A percentile compares a stretch with the other conserved stretches of the same genome.
phyloP scores from a whole-genome alignment of 2,329 filamentous ascomycete genomes.

The Paraphoma chrysanthemicola region DNA sequence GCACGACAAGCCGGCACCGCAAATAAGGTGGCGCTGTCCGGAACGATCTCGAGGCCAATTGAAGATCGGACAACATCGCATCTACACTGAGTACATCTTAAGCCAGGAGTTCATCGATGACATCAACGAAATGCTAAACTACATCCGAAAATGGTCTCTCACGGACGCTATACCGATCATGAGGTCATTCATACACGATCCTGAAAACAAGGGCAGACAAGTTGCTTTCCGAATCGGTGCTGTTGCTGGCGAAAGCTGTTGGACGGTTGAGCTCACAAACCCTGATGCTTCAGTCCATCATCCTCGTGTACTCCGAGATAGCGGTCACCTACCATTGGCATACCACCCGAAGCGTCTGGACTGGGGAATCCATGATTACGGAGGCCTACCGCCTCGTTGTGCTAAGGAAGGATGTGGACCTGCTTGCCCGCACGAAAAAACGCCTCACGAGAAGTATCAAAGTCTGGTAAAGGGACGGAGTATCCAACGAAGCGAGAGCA shows the following conservation, averaged over 20 bases:
- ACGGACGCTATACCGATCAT: constrained; percentile 1
- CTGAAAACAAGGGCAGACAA: constrained; percentile 1
- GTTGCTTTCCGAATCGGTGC: not conserved
- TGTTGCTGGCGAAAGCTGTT: not conserved
- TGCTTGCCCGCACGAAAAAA: not conserved
- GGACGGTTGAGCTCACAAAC: not conserved
- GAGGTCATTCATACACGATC: constrained; percentile 6
- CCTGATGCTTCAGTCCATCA: not conserved
- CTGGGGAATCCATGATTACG: not conserved
- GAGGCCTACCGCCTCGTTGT: not conserved
- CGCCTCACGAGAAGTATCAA: not conserved
- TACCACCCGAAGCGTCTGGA: not conserved
- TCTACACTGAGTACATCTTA: constrained; percentile 10
- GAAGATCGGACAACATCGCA: constrained; percentile 6
- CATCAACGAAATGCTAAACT: constrained; percentile 17
- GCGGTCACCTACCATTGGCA: not conserved
- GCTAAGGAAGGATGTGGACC: not conserved
- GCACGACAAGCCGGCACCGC: not conserved
- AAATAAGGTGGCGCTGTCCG: constrained; percentile 2
- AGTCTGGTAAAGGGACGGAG: not conserved
- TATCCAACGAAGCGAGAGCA: not conserved
- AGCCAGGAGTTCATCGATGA: constrained; percentile 10
- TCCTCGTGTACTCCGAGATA: not conserved
- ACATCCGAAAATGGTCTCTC: constrained; percentile 4
- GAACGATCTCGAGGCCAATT: not conserved